Base-by-base conservation (phyloP, 768 basidiomycete genomes). In the Naematelia aurantialba region DNA sequence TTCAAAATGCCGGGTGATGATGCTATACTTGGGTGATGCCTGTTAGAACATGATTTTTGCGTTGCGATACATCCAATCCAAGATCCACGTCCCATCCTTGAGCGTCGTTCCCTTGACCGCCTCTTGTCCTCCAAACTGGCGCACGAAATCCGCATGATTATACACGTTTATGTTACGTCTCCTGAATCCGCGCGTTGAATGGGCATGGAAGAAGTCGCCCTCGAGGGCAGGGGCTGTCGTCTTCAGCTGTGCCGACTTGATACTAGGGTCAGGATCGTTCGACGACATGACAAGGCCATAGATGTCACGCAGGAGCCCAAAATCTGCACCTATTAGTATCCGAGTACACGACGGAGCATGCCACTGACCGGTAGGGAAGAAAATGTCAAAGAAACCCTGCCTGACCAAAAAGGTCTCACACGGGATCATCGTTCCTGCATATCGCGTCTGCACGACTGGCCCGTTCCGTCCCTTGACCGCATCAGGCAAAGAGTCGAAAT, bases 381-480 rank as follows among this genome's bases (percentile, higher is more conserved):
- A 90, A 61, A 98, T 98, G 76, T 99, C 96, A 76, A 99, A 99
- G 79, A 86, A 93, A 5, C 96, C 96, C 70, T 89, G 94, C 68
- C 86, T 86, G 59, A 99, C 96, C 67, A 94, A 85, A 57, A 96
- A 82, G 13, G 89, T 97, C 62, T 86, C 82, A 69, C 90, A 92
- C 3, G 96, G 89, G 1, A 98, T 87, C 70, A 89, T 92, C 48
- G 83, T 83, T 60, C 87, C 88, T 46, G 84, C 85, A 73, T 88
- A 87, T 52, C 91, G 84, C 24, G 96, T 97, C 79, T 99, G 96
- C 22, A 98, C 96, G 22, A 98, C 96, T 11, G 96, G 96, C 3
- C 88, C 89, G 66, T 82, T 85, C 65, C 81, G 68, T 0, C 90
- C 91, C 1, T 84, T 82, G 10, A 98, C 85, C 0, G 90, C 81